Evolutionary conservation across 371 early-diverging fungal species (phyloP).

Genomic region (Batrachochytrium dendrobatidis): DNA sequence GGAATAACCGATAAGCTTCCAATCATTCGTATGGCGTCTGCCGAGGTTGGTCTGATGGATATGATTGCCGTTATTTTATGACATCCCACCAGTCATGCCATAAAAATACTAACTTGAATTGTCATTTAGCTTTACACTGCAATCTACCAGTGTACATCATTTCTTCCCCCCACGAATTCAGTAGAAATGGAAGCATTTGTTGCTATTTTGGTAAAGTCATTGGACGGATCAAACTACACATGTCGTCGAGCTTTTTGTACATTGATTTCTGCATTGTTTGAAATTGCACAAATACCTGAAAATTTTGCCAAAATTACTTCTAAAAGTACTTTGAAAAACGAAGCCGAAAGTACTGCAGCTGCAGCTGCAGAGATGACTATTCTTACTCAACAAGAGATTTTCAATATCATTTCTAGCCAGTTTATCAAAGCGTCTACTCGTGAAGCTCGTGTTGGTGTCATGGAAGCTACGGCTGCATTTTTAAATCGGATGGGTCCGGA

Average conservation of each 20-base stretch:
- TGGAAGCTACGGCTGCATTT: slow-evolving; percentile 71
- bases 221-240: slow-evolving; percentile 59
- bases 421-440: slow-evolving; percentile 55
- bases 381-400: slow-evolving; percentile 62
- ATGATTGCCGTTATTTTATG: neutral
- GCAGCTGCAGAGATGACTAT: slow-evolving; percentile 25
- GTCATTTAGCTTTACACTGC: slow-evolving; percentile 24
- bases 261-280: slow-evolving; percentile 53
- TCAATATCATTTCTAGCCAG: slow-evolving; percentile 49
- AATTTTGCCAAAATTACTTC: slow-evolving; percentile 2
- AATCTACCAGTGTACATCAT: slow-evolving; percentile 22
- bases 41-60: slow-evolving; percentile 50
- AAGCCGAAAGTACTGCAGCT: slow-evolving; percentile 12
- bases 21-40: slow-evolving; percentile 58
- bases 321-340: slow-evolving; percentile 16
- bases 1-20: slow-evolving; percentile 69
- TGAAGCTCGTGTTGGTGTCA: slow-evolving; percentile 69
- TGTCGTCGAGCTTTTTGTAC: slow-evolving; percentile 60
- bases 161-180: slow-evolving; percentile 33
- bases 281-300: slow-evolving; percentile 42
- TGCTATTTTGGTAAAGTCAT: slow-evolving; percentile 50
- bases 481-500: slow-evolving; percentile 63
- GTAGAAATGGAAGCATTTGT: slow-evolving; percentile 60
- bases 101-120: neutral
- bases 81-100: neutral